Evolutionary conservation across 164 flowering plant genomes (phyloP).

Genomic region (Kingdonia uniflora): DNA sequence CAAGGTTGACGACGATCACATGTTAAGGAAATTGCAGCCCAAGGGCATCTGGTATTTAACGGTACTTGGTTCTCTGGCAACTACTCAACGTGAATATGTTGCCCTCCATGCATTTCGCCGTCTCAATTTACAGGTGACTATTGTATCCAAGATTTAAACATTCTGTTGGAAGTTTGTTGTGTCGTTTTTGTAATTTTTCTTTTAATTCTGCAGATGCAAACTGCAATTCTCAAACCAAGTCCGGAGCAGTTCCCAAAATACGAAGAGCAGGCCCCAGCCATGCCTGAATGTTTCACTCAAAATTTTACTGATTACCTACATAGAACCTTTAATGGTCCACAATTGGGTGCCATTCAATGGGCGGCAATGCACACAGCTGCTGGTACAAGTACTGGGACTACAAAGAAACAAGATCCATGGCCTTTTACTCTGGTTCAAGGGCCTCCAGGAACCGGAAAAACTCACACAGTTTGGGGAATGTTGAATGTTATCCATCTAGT

Average conservation of each 20-base stretch:
- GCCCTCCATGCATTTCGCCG: conserved; percentile 95
- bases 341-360: conserved; percentile 92
- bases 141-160: neutral
- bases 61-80: conserved; percentile 90
- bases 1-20: conserved; percentile 55
- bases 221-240: conserved; percentile 87
- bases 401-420: conserved; percentile 90
- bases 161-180: neutral
- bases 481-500: conserved; percentile 84
- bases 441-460: conserved; percentile 98
- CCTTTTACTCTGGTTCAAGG: conserved; percentile 98
- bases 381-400: conserved; percentile 58
- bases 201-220: conserved; percentile 66
- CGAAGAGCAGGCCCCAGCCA: conserved; percentile 80
- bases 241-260: conserved; percentile 89
- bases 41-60: conserved; percentile 74
- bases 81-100: conserved; percentile 91
- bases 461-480: conserved; percentile 99
- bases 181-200: neutral
- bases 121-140: conserved; percentile 64
- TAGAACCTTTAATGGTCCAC: conserved; percentile 76
- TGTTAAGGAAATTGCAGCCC: conserved; percentile 65
- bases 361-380: conserved; percentile 99
- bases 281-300: conserved; percentile 95
- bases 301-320: conserved; percentile 71